Conservation (phyloP, 176 grass and related monocot genomes). For the Aegilops longissima region DNA sequence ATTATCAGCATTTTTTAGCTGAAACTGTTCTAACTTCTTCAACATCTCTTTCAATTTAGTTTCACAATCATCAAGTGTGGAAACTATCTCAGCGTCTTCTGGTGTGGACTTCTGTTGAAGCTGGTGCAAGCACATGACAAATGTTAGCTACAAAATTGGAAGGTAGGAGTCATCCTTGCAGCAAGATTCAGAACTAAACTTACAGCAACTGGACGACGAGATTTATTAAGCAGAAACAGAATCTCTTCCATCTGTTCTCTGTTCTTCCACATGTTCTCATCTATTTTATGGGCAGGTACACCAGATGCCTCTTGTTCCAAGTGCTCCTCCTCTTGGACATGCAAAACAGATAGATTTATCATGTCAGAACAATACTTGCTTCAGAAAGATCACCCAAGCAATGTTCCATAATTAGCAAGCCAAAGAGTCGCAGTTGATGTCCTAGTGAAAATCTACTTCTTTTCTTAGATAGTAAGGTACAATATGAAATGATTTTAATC, state of each 20-base stretch:
- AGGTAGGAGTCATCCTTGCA: slow-evolving; percentile 1
- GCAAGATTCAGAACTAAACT: slow-evolving; percentile 33
- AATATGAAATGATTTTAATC: slow-evolving; percentile 1
- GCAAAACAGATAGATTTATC: slow-evolving; percentile 29
- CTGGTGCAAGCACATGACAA: slow-evolving; percentile 47
- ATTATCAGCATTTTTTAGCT: slow-evolving; percentile 86
- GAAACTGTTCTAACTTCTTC: slow-evolving; percentile 80
- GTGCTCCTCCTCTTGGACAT: slow-evolving; percentile 67
- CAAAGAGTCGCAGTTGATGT: neutral
- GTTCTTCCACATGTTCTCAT: slow-evolving; percentile 99
- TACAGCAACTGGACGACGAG: slow-evolving; percentile 55
- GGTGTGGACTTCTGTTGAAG: slow-evolving; percentile 59
- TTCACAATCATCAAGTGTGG: slow-evolving; percentile 67
- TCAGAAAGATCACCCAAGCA: slow-evolving; percentile 1
- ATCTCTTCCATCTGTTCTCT: slow-evolving; percentile 98
- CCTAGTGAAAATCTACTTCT: slow-evolving; percentile 7
- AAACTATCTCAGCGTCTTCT: slow-evolving; percentile 60
- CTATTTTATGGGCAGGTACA: slow-evolving; percentile 85
- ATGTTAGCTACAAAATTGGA: slow-evolving; percentile 13
- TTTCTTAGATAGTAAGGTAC: slow-evolving; percentile 13
- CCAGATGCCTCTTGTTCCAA: slow-evolving; percentile 60
- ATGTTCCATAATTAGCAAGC: neutral
- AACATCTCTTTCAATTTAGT: slow-evolving; percentile 70
- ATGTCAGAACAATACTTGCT: slow-evolving; percentile 24
- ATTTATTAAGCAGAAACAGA: slow-evolving; percentile 68